phyloP scores from a whole-genome alignment of 2,329 filamentous ascomycete genomes.

The Chrysoporthe austroafricana region DNA sequence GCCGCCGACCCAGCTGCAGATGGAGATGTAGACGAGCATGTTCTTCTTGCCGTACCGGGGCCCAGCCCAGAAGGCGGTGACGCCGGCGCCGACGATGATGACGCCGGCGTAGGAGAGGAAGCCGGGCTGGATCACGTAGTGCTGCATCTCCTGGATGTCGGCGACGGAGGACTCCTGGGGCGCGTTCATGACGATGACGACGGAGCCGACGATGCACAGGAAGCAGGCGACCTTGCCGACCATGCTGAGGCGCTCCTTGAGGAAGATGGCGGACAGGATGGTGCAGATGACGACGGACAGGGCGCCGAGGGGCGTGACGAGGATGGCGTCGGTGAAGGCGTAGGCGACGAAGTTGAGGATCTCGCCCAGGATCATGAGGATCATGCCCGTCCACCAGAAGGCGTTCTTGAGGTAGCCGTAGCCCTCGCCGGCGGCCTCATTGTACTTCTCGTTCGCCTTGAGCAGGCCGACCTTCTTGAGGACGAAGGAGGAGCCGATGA shows the following conservation, averaged over 20 bases:
- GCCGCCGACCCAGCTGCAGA: constrained; percentile 93
- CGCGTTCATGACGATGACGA: constrained; percentile 94
- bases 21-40: constrained; percentile 96
- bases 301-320: constrained; percentile 50
- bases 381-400: constrained; percentile 97
- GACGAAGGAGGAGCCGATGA: constrained; percentile 94
- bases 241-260: constrained; percentile 94
- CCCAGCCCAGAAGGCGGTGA: constrained; percentile 78
- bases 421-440: constrained; percentile 92
- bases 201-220: constrained; percentile 88
- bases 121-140: constrained; percentile 81
- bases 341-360: constrained; percentile 98
- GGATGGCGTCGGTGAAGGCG: constrained; percentile 73
- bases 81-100: constrained; percentile 71
- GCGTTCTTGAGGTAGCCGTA: constrained; percentile 96
- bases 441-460: constrained; percentile 93
- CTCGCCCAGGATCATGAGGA: constrained; percentile 93
- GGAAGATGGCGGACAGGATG: constrained; percentile 87
- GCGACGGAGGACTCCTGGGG: constrained; percentile 82
- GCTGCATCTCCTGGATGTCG: constrained; percentile 90
- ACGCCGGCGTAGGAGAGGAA: constrained; percentile 86
- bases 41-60: constrained; percentile 93
- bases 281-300: constrained; percentile 92
- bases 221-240: constrained; percentile 97
- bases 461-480: constrained; percentile 92